phyloP scores from a whole-genome alignment of 306 rosid genomes.

The Lotus japonicus region DNA sequence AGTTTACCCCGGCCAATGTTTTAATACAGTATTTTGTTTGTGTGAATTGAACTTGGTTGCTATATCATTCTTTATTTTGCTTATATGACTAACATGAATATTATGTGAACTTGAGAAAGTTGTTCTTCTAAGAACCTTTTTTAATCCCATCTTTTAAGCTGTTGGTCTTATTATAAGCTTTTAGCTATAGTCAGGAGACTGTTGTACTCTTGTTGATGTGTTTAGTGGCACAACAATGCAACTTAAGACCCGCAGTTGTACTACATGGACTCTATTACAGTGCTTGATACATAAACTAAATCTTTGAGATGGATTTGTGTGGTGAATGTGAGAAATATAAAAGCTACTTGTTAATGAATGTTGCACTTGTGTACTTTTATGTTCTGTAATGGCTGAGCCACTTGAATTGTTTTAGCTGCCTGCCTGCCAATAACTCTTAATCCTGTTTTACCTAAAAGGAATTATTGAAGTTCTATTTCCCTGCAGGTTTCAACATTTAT shows the following conservation, averaged over 20 bases:
- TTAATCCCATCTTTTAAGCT: not conserved
- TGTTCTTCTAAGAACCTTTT: not conserved
- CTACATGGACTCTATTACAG: not conserved
- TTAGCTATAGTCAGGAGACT: not conserved
- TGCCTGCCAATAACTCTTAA: not conserved
- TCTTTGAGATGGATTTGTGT: not conserved
- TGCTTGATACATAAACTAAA: not conserved
- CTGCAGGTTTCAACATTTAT: constrained; percentile 73
- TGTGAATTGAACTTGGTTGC: not conserved
- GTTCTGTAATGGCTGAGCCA: not conserved
- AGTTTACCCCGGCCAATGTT: constrained; percentile 20
- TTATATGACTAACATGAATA: too few species aligned
- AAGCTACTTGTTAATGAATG: not conserved
- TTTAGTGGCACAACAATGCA: not conserved
- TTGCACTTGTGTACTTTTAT: not conserved
- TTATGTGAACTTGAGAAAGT: not conserved
- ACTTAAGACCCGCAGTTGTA: not conserved
- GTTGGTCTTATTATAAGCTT: not conserved
- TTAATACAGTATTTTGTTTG: not conserved
- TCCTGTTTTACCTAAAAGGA: not conserved
- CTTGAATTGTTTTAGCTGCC: not conserved
- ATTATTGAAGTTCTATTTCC: constrained; percentile 13
- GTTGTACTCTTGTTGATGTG: not conserved
- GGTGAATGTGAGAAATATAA: not conserved
- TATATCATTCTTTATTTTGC: not conserved